Base-by-base conservation (phyloP, 2,329 filamentous ascomycete genomes). In the Claviceps purpurea region DNA sequence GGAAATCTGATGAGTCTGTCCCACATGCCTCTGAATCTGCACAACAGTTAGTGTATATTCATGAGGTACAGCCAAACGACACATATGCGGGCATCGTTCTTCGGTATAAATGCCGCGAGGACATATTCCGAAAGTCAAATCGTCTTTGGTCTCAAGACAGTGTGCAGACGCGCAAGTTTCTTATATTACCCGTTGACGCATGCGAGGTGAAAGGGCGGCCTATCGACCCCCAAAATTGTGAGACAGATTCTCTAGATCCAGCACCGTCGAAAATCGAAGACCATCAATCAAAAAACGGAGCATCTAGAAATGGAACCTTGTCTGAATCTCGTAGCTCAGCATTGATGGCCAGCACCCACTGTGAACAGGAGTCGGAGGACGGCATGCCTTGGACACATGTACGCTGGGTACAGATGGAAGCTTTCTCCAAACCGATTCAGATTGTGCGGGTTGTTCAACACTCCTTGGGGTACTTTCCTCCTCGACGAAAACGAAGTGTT, bases 101-200 rank as follows among this genome's bases (percentile, higher is more conserved):
- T 57, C 87, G 84, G 60, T 98, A 94, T 68, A 85, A 87, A 60
- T 97, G 91, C 65, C 81, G 87, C 56, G 82, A 89, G 52, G 85
- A 90, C 47, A 78, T 85, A 2, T 83, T 98, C 58, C 79, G 88
- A 54, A 93, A 87, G 64, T 83, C 89, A 41, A 98, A 98, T 65
- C 82, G 93, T 11, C 82, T 98, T 62, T 98, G 93, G 93, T 88
- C 89, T 6, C 88, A 89, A 57, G 93, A 97, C 64, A 89, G 82
- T 56, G 85, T 97, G 39, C 91, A 96, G 65, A 81, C 83, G 47
- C 82, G 90, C 54, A 87, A 87, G 61, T 84, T 81, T 57, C 76
- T 98, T 16, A 77, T 90, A 8, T 72, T 98, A 50, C 93, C 93
- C 0, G 88, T 97, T 4, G 90, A 95, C 65, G 85, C 88, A 42